Evolutionary conservation across 1,284 basidiomycete genomes (phyloP).

Genomic region (Clitocybe nebularis): DNA sequence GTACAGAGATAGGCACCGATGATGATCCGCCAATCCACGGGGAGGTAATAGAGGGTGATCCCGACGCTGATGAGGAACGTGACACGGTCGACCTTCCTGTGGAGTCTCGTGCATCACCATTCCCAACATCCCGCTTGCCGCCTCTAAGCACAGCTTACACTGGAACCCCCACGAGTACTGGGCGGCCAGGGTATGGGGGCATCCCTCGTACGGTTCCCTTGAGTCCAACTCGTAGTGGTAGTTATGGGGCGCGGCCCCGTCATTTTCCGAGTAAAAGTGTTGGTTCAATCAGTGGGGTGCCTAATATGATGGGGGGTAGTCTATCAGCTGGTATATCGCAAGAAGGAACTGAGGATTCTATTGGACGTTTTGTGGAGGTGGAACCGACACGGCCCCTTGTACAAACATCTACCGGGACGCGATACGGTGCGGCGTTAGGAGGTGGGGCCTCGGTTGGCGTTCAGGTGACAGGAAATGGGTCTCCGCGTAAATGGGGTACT

Average conservation of each 20-base stretch:
- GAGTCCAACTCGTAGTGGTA: slow-evolving; percentile 18
- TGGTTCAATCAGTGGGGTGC: slow-evolving; percentile 4
- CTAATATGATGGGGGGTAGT: background rate
- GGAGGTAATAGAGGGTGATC: slow-evolving; percentile 4
- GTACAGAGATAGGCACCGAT: slow-evolving; percentile 3
- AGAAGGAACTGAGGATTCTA: background rate
- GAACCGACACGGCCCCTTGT: slow-evolving; percentile 13
- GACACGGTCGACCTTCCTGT: slow-evolving; percentile 4
- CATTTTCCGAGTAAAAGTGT: slow-evolving; percentile 11
- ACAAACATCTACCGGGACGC: slow-evolving; percentile 20
- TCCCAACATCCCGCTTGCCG: slow-evolving; percentile 1
- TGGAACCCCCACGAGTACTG: slow-evolving; percentile 24
- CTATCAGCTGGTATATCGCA: background rate
- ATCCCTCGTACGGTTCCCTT: slow-evolving; percentile 33
- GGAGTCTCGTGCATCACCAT: slow-evolving; percentile 4
- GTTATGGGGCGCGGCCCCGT: slow-evolving; percentile 12
- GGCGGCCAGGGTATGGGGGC: slow-evolving; percentile 29
- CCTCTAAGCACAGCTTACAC: slow-evolving; percentile 8
- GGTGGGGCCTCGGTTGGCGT: slow-evolving; percentile 18
- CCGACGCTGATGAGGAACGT: slow-evolving; percentile 4
- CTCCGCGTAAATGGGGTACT: slow-evolving; percentile 31
- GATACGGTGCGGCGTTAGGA: slow-evolving; percentile 18
- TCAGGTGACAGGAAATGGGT: slow-evolving; percentile 24
- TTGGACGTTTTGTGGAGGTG: background rate
- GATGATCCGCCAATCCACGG: slow-evolving; percentile 1